Conservation (phyloP, 2,329 filamentous ascomycete genomes). For the Penicillium sp. region DNA sequence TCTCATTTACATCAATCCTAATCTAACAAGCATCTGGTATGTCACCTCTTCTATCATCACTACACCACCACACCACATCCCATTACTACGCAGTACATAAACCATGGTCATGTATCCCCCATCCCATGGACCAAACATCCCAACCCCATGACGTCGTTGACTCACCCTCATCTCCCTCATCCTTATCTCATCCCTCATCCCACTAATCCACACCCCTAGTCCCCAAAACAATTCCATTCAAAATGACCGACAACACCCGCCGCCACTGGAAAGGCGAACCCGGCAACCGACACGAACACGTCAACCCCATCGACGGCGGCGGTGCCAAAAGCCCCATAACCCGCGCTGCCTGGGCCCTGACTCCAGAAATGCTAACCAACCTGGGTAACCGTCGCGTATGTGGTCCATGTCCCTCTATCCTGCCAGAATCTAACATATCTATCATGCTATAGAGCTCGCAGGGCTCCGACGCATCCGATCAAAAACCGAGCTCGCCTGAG, state of each 20-base stretch:
- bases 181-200: not conserved
- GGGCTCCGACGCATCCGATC: constrained; percentile 28
- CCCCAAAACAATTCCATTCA: not conserved
- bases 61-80: no score
- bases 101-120: no score
- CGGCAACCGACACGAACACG: constrained; percentile 35
- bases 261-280: constrained; percentile 35
- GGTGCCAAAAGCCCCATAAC: constrained; percentile 24
- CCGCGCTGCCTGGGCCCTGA: constrained; percentile 22
- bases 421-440: not conserved
- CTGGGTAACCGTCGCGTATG: constrained; percentile 23
- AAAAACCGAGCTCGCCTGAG: constrained; percentile 13
- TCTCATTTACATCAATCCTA: no score
- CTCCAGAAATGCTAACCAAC: constrained; percentile 14
- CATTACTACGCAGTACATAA: no score
- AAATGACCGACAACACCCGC: constrained; percentile 23
- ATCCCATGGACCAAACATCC: no score
- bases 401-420: not conserved
- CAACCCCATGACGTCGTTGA: no score
- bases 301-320: constrained; percentile 35
- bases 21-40: no score
- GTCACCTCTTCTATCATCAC: no score
- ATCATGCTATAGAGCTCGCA: no score
- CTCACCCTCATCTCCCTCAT: no score
- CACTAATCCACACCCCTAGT: not conserved